Evolutionary conservation across 306 rosid species (phyloP).

Genomic region (Sophora flavescens): DNA sequence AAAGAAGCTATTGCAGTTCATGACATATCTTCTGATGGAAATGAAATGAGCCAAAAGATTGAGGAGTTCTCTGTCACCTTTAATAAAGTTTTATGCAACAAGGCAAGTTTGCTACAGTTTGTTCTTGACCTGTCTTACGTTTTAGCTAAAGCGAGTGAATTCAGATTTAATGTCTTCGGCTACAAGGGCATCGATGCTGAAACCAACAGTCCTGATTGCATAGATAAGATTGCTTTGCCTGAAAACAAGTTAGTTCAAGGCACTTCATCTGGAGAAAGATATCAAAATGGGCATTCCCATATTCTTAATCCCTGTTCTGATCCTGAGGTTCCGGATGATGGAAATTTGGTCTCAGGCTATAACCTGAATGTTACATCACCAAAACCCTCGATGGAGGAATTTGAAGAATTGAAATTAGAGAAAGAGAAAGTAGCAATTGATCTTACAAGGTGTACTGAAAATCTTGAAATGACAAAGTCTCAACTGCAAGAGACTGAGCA

Average conservation of each 20-base stretch:
- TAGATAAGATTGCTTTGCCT: constrained; percentile 93
- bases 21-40: constrained; percentile 60
- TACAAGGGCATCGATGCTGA: constrained; percentile 76
- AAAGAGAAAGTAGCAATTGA: constrained; percentile 69
- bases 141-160: constrained; percentile 75
- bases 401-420: constrained; percentile 75
- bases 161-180: constrained; percentile 75
- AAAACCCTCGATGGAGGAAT: constrained; percentile 67
- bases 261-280: constrained; percentile 64
- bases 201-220: constrained; percentile 77
- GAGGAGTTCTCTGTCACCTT: constrained; percentile 78
- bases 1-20: constrained; percentile 76
- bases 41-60: constrained; percentile 70
- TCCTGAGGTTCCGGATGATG: constrained; percentile 90
- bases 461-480: constrained; percentile 75
- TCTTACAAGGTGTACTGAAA: constrained; percentile 70
- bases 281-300: constrained; percentile 66
- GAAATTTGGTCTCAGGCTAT: constrained; percentile 67
- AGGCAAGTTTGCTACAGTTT: constrained; percentile 71
- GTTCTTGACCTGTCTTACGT: constrained; percentile 83
- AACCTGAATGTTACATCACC: constrained; percentile 47
- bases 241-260: constrained; percentile 76
- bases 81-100: constrained; percentile 55
- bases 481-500: constrained; percentile 86
- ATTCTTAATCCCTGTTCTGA: constrained; percentile 62